Base-by-base conservation (phyloP, 2,329 filamentous ascomycete genomes). In the Botrytis byssoidea region DNA sequence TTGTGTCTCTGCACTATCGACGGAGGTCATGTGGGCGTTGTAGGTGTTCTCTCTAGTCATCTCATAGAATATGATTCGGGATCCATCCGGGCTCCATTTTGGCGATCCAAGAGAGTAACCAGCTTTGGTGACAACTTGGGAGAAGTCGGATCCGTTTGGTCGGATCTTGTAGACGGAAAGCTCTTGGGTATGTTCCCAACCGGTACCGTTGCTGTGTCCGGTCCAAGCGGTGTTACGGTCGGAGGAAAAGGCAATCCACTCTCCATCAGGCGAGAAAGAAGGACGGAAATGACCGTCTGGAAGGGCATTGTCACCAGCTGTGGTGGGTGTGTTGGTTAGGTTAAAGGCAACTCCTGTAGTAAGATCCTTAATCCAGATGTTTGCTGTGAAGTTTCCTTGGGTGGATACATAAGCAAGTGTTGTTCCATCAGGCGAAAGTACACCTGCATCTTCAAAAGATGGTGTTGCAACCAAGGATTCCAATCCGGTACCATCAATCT, bases 181-280 rank as follows among this genome's bases (percentile, higher is more conserved):
- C 29, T 79, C 78, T 73, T 85, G 83, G 0, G 83, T 78, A 66
- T 84, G 83, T 72, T 84, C 80, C 83, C 83, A 84, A 42, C 83
- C 78, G 8, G 81, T 79, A 29, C 83, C 81, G 70, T 83, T 80
- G 20, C 82, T 81, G 72, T 85, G 83, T 0, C 84, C 83, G 5
- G 79, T 80, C 83, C 83, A 85, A 25, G 78, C 77, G 1, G 83
- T 84, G 70, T 84, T 84, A 42, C 82, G 81, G 66, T 85, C 83
- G 3, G 83, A 85, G 20, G 80, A 79, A 71, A 85, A 84, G 3
- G 79, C 81, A 70, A 85, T 78, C 82, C 82, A 84, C 71, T 83
- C 73, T 32, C 84, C 83, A 59, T 84, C 80, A 0, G 84, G 83
- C 0, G 83, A 84, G 83, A 83, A 84, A 8, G 77, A 75, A 0